Conservation (phyloP, 306 rosid species). For the Ochetophila trinervis region DNA sequence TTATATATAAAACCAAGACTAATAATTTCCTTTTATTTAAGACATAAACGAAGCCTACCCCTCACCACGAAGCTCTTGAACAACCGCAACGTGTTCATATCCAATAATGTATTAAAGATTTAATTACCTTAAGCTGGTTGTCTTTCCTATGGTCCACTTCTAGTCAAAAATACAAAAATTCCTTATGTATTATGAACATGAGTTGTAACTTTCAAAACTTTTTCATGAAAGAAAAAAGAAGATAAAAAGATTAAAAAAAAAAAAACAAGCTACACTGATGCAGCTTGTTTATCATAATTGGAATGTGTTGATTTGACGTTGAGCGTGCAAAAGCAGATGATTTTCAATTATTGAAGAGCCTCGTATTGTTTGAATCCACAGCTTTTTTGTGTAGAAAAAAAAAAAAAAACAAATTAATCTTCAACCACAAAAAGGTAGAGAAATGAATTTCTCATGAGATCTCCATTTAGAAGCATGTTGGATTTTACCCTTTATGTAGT, state of each 20-base stretch:
- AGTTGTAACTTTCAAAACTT: conserved; percentile 26
- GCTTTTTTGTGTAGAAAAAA: background rate
- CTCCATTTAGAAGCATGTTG: background rate
- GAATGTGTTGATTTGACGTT: conserved; percentile 44
- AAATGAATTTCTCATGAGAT: conserved; percentile 4
- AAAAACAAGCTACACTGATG: background rate
- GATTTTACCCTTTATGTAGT: background rate
- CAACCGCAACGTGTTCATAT: background rate
- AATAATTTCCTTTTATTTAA: no score
- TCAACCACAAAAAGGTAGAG: conserved; percentile 18
- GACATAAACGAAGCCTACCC: no score
- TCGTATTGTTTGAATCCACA: conserved; percentile 24
- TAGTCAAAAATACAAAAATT: conserved; percentile 5
- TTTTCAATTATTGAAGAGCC: conserved; percentile 26
- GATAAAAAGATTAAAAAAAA: background rate
- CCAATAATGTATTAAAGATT: conserved; percentile 4
- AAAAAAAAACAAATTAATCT: background rate
- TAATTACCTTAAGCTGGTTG: background rate
- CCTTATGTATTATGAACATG: background rate
- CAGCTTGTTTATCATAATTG: conserved; percentile 17
- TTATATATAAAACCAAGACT: no score
- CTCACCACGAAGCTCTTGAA: no score
- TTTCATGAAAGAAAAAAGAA: background rate
- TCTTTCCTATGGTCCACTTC: conserved; percentile 10
- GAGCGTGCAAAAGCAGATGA: conserved; percentile 13